Conservation (phyloP, 495 filamentous ascomycete species). For the Penicillium samsonianum region DNA sequence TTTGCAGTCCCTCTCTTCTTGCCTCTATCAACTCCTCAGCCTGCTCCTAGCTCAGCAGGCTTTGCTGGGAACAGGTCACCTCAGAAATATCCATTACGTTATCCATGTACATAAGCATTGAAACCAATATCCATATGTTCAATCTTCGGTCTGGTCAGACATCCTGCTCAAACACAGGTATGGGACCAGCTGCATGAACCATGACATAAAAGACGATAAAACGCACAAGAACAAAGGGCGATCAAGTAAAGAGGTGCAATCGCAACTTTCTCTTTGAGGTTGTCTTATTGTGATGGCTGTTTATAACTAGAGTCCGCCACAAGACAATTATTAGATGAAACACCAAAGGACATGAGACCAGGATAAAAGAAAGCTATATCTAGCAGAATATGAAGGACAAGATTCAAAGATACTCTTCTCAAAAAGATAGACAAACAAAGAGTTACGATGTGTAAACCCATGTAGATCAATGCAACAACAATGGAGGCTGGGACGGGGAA, state of each 20-base stretch:
- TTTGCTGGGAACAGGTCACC: constrained; percentile 17
- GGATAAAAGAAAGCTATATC: neutral
- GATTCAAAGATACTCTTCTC: no score
- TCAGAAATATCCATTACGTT: constrained; percentile 13
- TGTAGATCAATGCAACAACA: neutral
- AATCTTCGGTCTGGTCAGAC: neutral
- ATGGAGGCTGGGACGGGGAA: constrained; percentile 3
- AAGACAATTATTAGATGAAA: neutral
- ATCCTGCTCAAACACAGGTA: neutral
- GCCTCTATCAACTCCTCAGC: neutral
- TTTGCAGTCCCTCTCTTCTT: neutral
- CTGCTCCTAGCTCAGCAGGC: constrained; percentile 24
- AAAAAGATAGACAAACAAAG: neutral
- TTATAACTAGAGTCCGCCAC: neutral
- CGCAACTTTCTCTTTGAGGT: neutral
- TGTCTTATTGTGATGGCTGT: neutral
- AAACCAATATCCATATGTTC: constrained; percentile 20
- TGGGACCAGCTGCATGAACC: neutral
- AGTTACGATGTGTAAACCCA: neutral
- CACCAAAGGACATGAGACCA: neutral
- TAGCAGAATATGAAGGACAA: neutral
- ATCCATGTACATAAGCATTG: constrained; percentile 29
- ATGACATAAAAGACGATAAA: neutral
- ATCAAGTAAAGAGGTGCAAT: neutral
- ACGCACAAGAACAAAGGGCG: neutral